Evolutionary conservation across 805 yeast genomes (phyloP).

Genomic region (Candida khao-thaluensis): DNA sequence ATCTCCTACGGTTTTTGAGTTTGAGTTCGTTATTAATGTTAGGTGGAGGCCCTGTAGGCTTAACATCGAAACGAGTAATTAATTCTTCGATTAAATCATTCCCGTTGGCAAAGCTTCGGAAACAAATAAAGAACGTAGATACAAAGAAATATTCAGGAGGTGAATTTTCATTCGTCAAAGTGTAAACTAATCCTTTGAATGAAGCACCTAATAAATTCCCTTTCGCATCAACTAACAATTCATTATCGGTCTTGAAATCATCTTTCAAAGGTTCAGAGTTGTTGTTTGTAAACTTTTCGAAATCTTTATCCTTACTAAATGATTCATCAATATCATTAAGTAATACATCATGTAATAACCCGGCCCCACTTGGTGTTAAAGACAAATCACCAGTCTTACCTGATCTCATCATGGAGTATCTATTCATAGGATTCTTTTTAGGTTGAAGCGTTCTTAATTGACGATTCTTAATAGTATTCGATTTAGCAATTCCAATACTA

Average conservation of each 20-base stretch:
- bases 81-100: conserved; percentile 67
- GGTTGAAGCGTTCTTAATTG: conserved; percentile 20
- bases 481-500: conserved; percentile 56
- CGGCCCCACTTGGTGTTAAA: conserved; percentile 48
- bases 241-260: conserved; percentile 29
- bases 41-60: conserved; percentile 20
- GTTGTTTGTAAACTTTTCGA: conserved; percentile 32
- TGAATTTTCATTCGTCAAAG: conserved; percentile 62
- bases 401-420: conserved; percentile 51
- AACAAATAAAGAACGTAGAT: conserved; percentile 75
- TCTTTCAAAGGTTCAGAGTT: conserved; percentile 8
- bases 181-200: conserved; percentile 62
- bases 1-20: conserved; percentile 59
- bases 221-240: conserved; percentile 50
- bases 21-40: conserved; percentile 27
- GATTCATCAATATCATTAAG: conserved; percentile 28
- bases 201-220: conserved; percentile 67
- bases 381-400: conserved; percentile 51
- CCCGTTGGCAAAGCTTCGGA: conserved; percentile 68
- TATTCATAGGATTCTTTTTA: conserved; percentile 27
- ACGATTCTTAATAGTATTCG: conserved; percentile 26
- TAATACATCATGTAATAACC: conserved; percentile 38
- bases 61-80: conserved; percentile 61
- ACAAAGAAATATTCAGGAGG: conserved; percentile 68
- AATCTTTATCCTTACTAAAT: conserved; percentile 35